phyloP scores from a whole-genome alignment of 495 filamentous ascomycete species.

The Aspergillus haitiensis region DNA sequence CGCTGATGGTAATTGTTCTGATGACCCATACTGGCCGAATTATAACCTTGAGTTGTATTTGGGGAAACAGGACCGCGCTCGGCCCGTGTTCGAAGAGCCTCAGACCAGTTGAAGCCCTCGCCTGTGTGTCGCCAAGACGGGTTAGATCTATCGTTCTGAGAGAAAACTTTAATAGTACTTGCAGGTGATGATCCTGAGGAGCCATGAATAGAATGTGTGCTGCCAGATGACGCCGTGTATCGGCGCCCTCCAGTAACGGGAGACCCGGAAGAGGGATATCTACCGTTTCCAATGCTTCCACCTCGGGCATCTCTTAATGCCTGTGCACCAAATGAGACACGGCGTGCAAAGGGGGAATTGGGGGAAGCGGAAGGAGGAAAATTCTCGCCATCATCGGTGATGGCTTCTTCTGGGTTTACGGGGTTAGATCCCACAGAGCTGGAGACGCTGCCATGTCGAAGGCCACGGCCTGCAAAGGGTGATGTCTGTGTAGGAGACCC shows the following conservation, averaged over 20 bases:
- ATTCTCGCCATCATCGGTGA: slow-evolving; percentile 77
- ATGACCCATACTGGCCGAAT: slow-evolving; percentile 28
- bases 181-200: slow-evolving; percentile 37
- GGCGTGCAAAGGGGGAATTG: slow-evolving; percentile 74
- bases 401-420: slow-evolving; percentile 81
- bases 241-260: slow-evolving; percentile 29
- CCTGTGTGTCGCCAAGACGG: slow-evolving; percentile 60
- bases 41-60: slow-evolving; percentile 35
- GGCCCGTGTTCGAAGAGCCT: slow-evolving; percentile 85
- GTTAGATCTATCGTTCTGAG: slow-evolving; percentile 50
- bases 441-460: slow-evolving; percentile 71
- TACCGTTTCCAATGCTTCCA: slow-evolving; percentile 50
- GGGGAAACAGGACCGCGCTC: slow-evolving; percentile 67
- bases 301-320: slow-evolving; percentile 70
- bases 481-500: slow-evolving; percentile 69
- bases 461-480: slow-evolving; percentile 47
- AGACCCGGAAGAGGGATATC: slow-evolving; percentile 39
- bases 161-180: slow-evolving; percentile 41
- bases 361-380: slow-evolving; percentile 50
- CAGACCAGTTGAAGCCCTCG: slow-evolving; percentile 93
- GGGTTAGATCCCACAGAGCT: slow-evolving; percentile 69
- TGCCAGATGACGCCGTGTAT: slow-evolving; percentile 25
- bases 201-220: slow-evolving; percentile 20
- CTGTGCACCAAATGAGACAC: slow-evolving; percentile 88
- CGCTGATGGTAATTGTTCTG: slow-evolving; percentile 43